Conservation (phyloP, 306 rosid genomes). For the Corylus avellana region DNA sequence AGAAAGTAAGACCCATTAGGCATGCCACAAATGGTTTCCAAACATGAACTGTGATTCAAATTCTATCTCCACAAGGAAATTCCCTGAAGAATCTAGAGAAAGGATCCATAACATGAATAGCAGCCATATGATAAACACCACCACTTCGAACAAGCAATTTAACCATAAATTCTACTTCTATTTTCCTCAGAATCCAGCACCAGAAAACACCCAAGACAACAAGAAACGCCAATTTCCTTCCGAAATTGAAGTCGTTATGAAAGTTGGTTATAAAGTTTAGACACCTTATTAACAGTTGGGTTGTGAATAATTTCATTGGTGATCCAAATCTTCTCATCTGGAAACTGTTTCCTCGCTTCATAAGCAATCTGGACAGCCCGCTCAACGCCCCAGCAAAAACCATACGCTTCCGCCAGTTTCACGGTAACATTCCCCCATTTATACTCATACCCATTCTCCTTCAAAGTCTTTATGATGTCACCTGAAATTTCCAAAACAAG, state of each 20-base stretch:
- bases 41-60: neutral
- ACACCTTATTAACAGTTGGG: slow-evolving; percentile 90
- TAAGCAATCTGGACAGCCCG: slow-evolving; percentile 98
- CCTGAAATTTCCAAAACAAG: slow-evolving; percentile 49
- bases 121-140: neutral
- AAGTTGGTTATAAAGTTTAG: neutral
- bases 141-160: neutral
- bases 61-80: neutral
- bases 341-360: slow-evolving; percentile 95
- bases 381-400: slow-evolving; percentile 98
- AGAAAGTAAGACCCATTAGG: neutral
- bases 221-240: neutral
- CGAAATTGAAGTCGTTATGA: neutral
- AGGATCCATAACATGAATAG: neutral
- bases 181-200: neutral
- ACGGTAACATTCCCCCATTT: slow-evolving; percentile 92
- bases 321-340: slow-evolving; percentile 77
- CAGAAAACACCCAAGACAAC: neutral
- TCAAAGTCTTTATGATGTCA: slow-evolving; percentile 77
- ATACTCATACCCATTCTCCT: slow-evolving; percentile 75
- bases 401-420: slow-evolving; percentile 89
- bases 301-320: slow-evolving; percentile 97
- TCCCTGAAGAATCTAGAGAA: neutral
- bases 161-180: neutral
- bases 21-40: neutral